Evolutionary conservation across 148 eudicot genomes (phyloP).

Genomic region (Beta vulgaris): DNA sequence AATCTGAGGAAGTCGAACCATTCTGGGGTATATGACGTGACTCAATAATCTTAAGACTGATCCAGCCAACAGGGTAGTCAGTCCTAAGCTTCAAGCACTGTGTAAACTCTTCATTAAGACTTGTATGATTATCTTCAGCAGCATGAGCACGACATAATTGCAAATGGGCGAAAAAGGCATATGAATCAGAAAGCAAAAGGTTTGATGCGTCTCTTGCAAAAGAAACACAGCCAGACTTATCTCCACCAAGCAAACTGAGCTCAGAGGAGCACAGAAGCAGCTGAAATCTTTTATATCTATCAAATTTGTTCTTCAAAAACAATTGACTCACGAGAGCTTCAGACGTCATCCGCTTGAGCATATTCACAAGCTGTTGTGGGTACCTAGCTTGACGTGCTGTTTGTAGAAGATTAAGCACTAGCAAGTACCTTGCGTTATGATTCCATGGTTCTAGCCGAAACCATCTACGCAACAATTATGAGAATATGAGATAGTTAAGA

Average conservation of each 20-base stretch:
- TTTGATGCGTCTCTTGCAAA: conserved; percentile 60
- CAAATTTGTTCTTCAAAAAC: conserved; percentile 23
- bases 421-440: conserved; percentile 62
- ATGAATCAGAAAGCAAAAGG: conserved; percentile 47
- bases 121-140: conserved; percentile 41
- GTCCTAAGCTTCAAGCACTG: conserved; percentile 75
- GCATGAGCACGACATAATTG: conserved; percentile 82
- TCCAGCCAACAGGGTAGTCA: conserved; percentile 76
- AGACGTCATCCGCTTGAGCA: conserved; percentile 58
- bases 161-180: conserved; percentile 77
- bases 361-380: conserved; percentile 49
- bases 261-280: conserved; percentile 88
- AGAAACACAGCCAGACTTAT: conserved; percentile 45
- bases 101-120: conserved; percentile 45
- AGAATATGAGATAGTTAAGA: conserved; percentile 3
- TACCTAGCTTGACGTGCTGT: conserved; percentile 67
- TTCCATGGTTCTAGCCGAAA: conserved; percentile 92
- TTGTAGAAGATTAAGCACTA: conserved; percentile 63
- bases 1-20: conserved; percentile 37
- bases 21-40: conserved; percentile 48
- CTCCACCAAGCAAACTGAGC: conserved; percentile 58
- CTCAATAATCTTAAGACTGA: conserved; percentile 63
- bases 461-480: conserved; percentile 47
- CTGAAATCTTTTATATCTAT: conserved; percentile 64
- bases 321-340: conserved; percentile 48